Evolutionary conservation across 768 basidiomycete genomes (phyloP).

Genomic region (Tylopilus felleus): DNA sequence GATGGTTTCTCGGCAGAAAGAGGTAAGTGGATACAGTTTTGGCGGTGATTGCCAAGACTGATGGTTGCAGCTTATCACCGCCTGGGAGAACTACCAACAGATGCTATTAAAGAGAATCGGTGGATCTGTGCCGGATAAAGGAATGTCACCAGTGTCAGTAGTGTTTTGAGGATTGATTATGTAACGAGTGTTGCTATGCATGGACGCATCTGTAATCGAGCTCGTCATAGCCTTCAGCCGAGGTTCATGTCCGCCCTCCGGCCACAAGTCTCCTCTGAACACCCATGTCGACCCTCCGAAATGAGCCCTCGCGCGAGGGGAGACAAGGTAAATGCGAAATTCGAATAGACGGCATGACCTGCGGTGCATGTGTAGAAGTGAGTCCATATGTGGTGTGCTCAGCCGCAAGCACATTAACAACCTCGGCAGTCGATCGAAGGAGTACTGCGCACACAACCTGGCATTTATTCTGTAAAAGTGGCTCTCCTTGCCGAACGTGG

Average conservation of each 20-base stretch:
- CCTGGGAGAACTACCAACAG: slow-evolving; percentile 84
- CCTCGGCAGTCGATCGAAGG: slow-evolving; percentile 71
- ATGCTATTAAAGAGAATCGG: slow-evolving; percentile 51
- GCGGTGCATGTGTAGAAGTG: slow-evolving; percentile 85
- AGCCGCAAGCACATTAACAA: not conserved
- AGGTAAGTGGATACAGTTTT: slow-evolving; percentile 41
- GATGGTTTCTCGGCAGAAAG: slow-evolving; percentile 82
- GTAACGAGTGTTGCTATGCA: not conserved
- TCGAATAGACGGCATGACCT: slow-evolving; percentile 88
- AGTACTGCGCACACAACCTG: slow-evolving; percentile 76
- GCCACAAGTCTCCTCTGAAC: not conserved
- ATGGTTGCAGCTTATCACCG: slow-evolving; percentile 55
- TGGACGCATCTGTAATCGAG: slow-evolving; percentile 1
- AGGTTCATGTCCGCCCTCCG: too few relatives aligned
- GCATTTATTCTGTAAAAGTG: slow-evolving; percentile 91
- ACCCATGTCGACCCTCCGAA: slow-evolving; percentile 10
- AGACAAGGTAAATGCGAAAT: slow-evolving; percentile 64
- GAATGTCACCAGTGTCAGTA: not conserved
- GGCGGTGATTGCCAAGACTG: not conserved
- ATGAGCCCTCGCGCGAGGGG: slow-evolving; percentile 9
- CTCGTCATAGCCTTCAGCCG: not conserved
- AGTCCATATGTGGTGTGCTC: slow-evolving; percentile 20
- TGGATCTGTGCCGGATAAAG: not conserved
- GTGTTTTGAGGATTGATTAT: not conserved
- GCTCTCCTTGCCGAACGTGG: slow-evolving; percentile 95